These are phyloP conservation scores for Pestalotiopsis sp. DNA, from an alignment of 2,329 filamentous ascomycete genomes.

Conservation along the genomic window DNA sequence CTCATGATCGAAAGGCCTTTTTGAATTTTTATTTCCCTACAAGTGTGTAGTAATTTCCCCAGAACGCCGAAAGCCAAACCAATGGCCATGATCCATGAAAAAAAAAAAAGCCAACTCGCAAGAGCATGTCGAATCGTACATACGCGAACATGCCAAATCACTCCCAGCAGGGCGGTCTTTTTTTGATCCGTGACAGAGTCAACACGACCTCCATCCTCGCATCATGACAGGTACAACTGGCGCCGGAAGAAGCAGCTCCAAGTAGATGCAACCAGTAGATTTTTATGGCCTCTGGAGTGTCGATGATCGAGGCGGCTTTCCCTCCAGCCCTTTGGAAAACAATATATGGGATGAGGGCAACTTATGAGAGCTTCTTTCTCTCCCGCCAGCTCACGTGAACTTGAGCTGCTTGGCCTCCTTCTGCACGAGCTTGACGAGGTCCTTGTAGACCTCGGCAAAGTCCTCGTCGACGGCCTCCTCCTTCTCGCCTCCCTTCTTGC, in stretches of 20 bases:
- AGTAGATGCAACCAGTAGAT: not conserved
- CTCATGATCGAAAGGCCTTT: conserved; percentile 5
- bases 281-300: not conserved
- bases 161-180: not conserved
- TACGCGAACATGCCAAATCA: not conserved
- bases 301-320: not conserved
- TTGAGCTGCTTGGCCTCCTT: conserved; percentile 65
- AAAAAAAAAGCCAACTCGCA: not conserved
- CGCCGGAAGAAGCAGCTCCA: not conserved
- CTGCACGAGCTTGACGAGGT: conserved; percentile 66
- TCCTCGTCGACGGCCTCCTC: conserved; percentile 57
- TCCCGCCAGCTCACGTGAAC: conserved; percentile 42
- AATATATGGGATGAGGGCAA: not conserved
- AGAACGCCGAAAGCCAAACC: conserved; percentile 17
- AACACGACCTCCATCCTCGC: not conserved
- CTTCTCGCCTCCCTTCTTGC: conserved; percentile 37
- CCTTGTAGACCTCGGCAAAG: conserved; percentile 65
- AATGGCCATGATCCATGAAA: conserved; percentile 14
- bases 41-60: conserved; percentile 9
- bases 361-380: not conserved
- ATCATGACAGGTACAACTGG: not conserved
- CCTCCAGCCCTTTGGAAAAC: too few relatives aligned
- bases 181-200: not conserved
- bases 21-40: conserved; percentile 14
- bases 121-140: not conserved